These are phyloP conservation scores for Lactarius indigo DNA, from an alignment of 768 basidiomycete species.

Conservation along the genomic window DNA sequence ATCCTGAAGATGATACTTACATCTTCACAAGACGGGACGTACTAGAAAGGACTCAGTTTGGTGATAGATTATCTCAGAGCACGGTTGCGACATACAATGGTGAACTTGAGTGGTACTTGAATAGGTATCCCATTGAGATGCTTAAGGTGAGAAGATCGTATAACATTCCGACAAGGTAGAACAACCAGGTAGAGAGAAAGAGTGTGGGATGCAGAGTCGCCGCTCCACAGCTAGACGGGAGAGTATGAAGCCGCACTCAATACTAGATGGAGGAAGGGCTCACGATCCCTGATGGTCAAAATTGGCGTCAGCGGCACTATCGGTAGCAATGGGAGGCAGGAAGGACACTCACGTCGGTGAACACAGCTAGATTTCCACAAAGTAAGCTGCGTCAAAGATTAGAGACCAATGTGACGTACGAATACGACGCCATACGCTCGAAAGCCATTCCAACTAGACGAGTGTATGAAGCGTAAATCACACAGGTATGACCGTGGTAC, in stretches of 20 bases:
- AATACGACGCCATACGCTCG: conserved; percentile 47
- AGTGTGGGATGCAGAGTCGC: conserved; percentile 26
- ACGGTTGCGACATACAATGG: conserved; percentile 29
- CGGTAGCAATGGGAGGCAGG: neutral
- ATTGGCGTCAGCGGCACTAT: neutral
- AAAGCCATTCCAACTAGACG: conserved; percentile 52
- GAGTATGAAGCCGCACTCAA: neutral
- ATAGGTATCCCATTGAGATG: conserved; percentile 50
- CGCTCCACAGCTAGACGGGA: conserved; percentile 47
- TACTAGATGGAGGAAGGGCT: conserved; percentile 14
- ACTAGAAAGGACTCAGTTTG: conserved; percentile 13
- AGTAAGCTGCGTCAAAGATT: conserved; percentile 6
- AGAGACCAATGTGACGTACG: conserved; percentile 36
- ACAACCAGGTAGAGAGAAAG: conserved; percentile 47
- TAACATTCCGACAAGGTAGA: conserved; percentile 53
- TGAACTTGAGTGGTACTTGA: conserved; percentile 41
- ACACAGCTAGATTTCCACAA: conserved; percentile 19
- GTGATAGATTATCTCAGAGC: neutral
- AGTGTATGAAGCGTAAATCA: neutral
- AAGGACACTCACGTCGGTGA: neutral
- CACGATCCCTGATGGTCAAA: conserved; percentile 35
- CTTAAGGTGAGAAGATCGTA: conserved; percentile 53
- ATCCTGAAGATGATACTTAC: conserved; percentile 21
- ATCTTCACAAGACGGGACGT: conserved; percentile 28
- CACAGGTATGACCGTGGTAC: conserved; percentile 29